Percentiles rank a stretch among this genome's conserved stretches.
phyloP scores from a whole-genome alignment of 148 eudicot genomes.

The Amaranthus hypochondriacus region DNA sequence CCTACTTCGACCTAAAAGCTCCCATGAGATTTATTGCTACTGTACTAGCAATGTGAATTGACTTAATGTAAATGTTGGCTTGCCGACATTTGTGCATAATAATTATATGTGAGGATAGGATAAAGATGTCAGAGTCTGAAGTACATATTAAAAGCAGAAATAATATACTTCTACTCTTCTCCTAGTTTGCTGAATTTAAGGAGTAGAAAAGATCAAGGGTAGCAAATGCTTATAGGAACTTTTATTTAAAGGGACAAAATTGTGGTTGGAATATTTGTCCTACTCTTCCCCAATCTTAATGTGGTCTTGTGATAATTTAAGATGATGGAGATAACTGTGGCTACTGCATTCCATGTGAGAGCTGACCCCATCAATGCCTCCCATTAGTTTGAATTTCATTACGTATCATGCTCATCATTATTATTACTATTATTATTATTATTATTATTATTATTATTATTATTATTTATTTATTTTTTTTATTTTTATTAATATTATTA shows the following conservation, averaged over 20 bases:
- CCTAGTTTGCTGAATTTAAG: conserved; percentile 6
- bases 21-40: too few species aligned
- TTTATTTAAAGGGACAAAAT: not conserved
- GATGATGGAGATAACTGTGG: conserved; percentile 7
- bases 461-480: too few species aligned
- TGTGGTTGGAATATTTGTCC: conserved; percentile 6
- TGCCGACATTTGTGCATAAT: not conserved
- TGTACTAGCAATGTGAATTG: not conserved
- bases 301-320: conserved; percentile 12
- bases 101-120: not conserved
- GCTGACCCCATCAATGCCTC: conserved; percentile 7
- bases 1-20: too few species aligned
- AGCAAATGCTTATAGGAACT: conserved; percentile 14
- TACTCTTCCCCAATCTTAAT: too few species aligned
- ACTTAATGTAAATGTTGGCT: not conserved
- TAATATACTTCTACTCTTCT: not conserved
- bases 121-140: conserved; percentile 6
- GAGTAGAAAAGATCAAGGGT: conserved; percentile 17
- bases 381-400: not conserved
- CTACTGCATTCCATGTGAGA: conserved; percentile 23
- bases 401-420: not conserved
- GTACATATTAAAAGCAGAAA: not conserved
- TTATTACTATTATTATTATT: too few species aligned
- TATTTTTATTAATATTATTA: too few species aligned
- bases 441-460: too few species aligned